A percentile compares a stretch with the other conserved stretches of the same genome.
Evolutionary conservation across 768 basidiomycete genomes (phyloP).

Genomic region (Leccinum olivaceopallidum): DNA sequence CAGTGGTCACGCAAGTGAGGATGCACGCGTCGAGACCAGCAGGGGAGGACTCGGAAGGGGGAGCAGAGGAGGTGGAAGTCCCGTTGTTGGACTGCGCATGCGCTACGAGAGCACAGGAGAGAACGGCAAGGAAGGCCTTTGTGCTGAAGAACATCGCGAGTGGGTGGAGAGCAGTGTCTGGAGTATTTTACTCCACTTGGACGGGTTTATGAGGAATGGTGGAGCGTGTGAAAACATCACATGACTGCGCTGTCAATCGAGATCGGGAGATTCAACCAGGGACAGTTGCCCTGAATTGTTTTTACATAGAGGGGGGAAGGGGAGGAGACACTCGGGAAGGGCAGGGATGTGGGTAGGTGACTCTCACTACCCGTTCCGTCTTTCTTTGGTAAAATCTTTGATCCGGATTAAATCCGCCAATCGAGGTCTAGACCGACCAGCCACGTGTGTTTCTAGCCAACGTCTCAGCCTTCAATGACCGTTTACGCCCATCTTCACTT

Average conservation of each 20-base stretch:
- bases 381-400: neutral
- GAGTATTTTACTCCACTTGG: neutral
- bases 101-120: conserved; percentile 18
- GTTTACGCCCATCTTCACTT: too few relatives aligned
- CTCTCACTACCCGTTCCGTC: neutral
- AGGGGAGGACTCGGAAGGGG: neutral
- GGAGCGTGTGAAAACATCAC: conserved; percentile 15
- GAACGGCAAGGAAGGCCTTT: conserved; percentile 23
- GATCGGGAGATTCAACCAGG: too few relatives aligned
- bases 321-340: too few relatives aligned
- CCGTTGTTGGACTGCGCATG: conserved; percentile 19
- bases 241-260: neutral
- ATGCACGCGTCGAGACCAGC: conserved; percentile 13
- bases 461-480: too few relatives aligned
- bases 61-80: neutral
- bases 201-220: conserved; percentile 15
- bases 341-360: too few relatives aligned
- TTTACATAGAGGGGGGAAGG: too few relatives aligned
- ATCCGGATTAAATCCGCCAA: neutral
- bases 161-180: neutral
- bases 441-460: too few relatives aligned
- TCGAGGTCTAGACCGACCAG: too few relatives aligned
- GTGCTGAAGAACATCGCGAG: conserved; percentile 18
- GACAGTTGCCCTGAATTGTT: too few relatives aligned
- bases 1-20: neutral